A percentile compares a stretch with the other conserved stretches of the same genome.
Evolutionary conservation across 1,284 basidiomycete genomes (phyloP).

Genomic region (Austroboletus niveus): DNA sequence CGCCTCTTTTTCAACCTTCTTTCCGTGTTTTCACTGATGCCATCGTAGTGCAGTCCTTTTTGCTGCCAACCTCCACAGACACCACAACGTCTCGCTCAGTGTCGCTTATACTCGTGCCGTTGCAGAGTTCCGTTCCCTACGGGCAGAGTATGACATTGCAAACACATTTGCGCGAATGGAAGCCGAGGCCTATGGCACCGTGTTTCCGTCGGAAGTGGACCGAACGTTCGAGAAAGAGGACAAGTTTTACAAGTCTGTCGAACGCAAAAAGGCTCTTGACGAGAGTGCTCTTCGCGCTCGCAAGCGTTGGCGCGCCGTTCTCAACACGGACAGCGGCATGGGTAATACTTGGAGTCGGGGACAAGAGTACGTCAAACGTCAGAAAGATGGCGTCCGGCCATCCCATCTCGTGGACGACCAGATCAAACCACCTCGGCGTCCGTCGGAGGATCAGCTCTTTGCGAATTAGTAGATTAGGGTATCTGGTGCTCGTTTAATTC

Average conservation of each 20-base stretch:
- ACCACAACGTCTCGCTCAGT: conserved; percentile 66
- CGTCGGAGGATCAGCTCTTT: conserved; percentile 21
- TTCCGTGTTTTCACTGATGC: conserved; percentile 1
- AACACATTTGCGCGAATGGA: conserved; percentile 77
- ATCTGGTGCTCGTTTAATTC: background rate
- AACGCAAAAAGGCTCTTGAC: conserved; percentile 53
- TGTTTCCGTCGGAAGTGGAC: conserved; percentile 64
- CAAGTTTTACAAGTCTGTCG: conserved; percentile 56
- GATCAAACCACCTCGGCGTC: conserved; percentile 5
- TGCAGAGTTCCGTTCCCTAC: conserved; percentile 84
- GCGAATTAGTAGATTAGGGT: conserved; percentile 16
- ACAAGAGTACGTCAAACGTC: conserved; percentile 64
- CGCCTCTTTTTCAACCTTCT: conserved; percentile 14
- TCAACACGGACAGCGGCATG: conserved; percentile 44
- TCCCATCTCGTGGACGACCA: conserved; percentile 43
- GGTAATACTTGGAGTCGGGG: conserved; percentile 62
- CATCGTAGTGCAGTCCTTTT: conserved; percentile 74
- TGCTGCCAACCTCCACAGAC: conserved; percentile 72
- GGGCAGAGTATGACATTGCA: conserved; percentile 82
- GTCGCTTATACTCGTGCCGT: conserved; percentile 80
- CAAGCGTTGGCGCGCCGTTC: conserved; percentile 73
- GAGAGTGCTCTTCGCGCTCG: conserved; percentile 59
- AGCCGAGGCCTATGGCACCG: conserved; percentile 76
- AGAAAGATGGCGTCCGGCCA: conserved; percentile 67
- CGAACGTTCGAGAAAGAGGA: conserved; percentile 63